Percentiles rank a stretch among this genome's conserved stretches.
Evolutionary conservation across 2,329 filamentous ascomycete species (phyloP).

Genomic region (Meredithiella fracta): DNA sequence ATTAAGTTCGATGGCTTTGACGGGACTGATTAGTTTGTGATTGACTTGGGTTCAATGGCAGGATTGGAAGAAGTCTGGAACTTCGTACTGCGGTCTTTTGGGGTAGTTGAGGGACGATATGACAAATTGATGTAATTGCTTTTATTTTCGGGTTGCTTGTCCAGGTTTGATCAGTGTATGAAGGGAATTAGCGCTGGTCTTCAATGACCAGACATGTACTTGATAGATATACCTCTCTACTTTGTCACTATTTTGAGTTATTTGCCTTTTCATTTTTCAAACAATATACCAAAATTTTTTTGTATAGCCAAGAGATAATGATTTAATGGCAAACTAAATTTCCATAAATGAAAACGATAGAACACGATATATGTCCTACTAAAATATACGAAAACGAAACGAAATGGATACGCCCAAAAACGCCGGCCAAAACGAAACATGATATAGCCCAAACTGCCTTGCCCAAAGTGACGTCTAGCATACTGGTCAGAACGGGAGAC

Average conservation of each 20-base stretch:
- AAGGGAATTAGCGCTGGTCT: too few species aligned
- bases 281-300: not conserved
- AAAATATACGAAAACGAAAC: conserved; percentile 7
- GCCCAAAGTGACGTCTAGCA: not conserved
- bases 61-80: too few species aligned
- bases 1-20: conserved; percentile 1
- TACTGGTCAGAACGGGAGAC: not conserved
- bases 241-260: not conserved
- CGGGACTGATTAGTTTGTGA: not conserved
- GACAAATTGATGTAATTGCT: too few species aligned
- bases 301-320: too few species aligned
- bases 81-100: too few species aligned
- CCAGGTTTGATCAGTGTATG: too few species aligned
- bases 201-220: too few species aligned
- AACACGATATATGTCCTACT: not conserved
- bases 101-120: too few species aligned
- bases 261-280: not conserved
- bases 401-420: conserved; percentile 12
- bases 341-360: conserved; percentile 7
- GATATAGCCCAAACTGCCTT: not conserved
- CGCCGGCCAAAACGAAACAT: conserved; percentile 12
- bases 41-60: not conserved
- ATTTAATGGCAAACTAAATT: not conserved
- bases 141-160: too few species aligned
- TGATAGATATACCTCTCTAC: not conserved